Evolutionary conservation across 352 stramenopile species (phyloP).

Genomic region (Phytopythium vexans): DNA sequence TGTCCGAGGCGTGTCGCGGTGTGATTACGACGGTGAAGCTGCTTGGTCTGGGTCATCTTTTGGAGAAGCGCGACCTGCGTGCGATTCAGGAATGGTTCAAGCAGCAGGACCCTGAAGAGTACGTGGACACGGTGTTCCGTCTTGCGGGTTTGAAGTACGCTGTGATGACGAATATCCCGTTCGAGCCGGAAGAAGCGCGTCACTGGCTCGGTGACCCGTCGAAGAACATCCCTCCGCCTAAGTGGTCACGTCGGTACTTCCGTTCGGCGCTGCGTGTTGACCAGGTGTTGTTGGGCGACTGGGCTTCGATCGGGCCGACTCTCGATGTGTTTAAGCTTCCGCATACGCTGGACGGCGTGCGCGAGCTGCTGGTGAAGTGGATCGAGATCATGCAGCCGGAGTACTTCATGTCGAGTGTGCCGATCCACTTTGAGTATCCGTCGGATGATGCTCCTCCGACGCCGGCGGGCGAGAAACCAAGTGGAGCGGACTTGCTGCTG

Average conservation of each 20-base stretch:
- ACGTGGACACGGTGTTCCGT: constrained; percentile 75
- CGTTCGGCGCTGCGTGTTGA: constrained; percentile 90
- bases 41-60: constrained; percentile 67
- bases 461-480: constrained; percentile 22
- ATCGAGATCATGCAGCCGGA: constrained; percentile 90
- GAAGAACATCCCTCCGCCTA: constrained; percentile 33
- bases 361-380: constrained; percentile 87
- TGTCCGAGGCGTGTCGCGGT: constrained; percentile 90
- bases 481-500: constrained; percentile 65
- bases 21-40: constrained; percentile 86
- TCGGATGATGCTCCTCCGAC: constrained; percentile 20
- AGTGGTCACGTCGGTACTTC: constrained; percentile 73
- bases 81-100: constrained; percentile 85
- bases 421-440: constrained; percentile 84
- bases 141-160: constrained; percentile 83
- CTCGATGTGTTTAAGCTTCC: constrained; percentile 48
- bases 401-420: constrained; percentile 95
- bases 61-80: constrained; percentile 70
- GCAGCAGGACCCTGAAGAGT: constrained; percentile 60
- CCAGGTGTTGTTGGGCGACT: constrained; percentile 88
- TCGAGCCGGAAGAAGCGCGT: constrained; percentile 50
- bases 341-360: constrained; percentile 74
- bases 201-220: constrained; percentile 48
- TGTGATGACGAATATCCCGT: constrained; percentile 96
- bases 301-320: constrained; percentile 62